These are phyloP conservation scores for Knoxdaviesia capensis DNA, from an alignment of 2,329 filamentous ascomycete species.

Conservation along the genomic window DNA sequence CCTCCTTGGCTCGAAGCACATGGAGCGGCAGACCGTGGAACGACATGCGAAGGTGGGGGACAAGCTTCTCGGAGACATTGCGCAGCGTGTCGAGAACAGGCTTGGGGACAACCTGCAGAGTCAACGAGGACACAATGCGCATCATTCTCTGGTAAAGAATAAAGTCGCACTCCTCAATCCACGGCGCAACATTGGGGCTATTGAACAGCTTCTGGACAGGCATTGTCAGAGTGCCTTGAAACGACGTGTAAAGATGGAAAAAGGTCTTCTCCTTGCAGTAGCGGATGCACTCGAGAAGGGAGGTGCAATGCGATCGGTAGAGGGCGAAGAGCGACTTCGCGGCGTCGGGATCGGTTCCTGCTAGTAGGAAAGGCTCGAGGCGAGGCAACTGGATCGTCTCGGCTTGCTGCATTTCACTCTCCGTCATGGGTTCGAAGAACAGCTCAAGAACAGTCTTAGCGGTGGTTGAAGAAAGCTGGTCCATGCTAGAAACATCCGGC, in stretches of 20 bases:
- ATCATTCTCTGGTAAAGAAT: conserved; percentile 96
- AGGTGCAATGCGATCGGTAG: conserved; percentile 89
- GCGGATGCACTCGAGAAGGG: conserved; percentile 82
- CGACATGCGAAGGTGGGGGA: conserved; percentile 62
- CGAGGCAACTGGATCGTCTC: conserved; percentile 65
- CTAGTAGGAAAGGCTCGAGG: conserved; percentile 63
- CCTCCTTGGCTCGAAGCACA: conserved; percentile 70
- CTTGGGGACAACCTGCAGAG: conserved; percentile 77
- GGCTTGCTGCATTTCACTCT: conserved; percentile 16
- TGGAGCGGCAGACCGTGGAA: conserved; percentile 74
- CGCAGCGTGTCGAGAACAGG: conserved; percentile 71
- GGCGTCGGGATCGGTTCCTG: conserved; percentile 67
- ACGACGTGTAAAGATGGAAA: conserved; percentile 84
- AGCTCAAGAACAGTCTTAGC: conserved; percentile 39
- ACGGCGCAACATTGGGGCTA: conserved; percentile 61
- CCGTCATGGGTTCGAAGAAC: conserved; percentile 36
- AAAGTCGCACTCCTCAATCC: conserved; percentile 94
- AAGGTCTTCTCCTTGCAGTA: conserved; percentile 96
- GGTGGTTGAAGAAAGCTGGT: conserved; percentile 35
- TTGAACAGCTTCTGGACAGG: conserved; percentile 86
- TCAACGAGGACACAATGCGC: conserved; percentile 71
- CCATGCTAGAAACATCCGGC: conserved; percentile 31
- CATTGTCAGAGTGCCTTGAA: conserved; percentile 90
- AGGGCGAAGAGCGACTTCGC: conserved; percentile 71
- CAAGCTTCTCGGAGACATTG: conserved; percentile 66